Percentiles rank a stretch among this genome's conserved stretches.
Conservation (phyloP, 1,284 basidiomycete species). For the Coniferiporia weirii region DNA sequence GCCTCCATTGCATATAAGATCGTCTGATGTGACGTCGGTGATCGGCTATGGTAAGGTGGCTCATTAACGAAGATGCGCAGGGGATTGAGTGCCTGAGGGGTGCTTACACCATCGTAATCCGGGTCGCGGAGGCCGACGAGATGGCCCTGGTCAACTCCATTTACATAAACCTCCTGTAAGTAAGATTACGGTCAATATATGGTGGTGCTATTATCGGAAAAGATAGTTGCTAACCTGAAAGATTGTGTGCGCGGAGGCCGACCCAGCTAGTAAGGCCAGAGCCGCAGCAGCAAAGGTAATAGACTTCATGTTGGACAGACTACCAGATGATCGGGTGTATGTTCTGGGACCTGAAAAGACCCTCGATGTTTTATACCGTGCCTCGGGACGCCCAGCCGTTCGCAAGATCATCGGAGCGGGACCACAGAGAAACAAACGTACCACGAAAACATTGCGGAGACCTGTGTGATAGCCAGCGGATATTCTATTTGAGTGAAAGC, state of each 20-base stretch:
- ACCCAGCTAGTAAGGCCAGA: conserved; percentile 15
- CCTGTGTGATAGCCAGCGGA: too few relatives aligned
- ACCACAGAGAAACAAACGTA: background rate
- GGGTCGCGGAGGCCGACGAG: conserved; percentile 43
- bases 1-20: conserved; percentile 56
- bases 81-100: background rate
- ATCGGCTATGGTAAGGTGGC: conserved; percentile 36
- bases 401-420: background rate
- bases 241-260: conserved; percentile 40
- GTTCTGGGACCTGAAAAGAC: too few relatives aligned
- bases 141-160: conserved; percentile 44
- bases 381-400: background rate
- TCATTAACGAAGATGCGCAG: background rate
- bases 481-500: background rate
- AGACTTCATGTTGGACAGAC: conserved; percentile 3
- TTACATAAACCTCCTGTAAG: conserved; percentile 37
- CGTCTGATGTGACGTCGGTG: conserved; percentile 48
- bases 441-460: too few relatives aligned
- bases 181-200: background rate
- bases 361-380: too few relatives aligned
- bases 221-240: conserved; percentile 35
- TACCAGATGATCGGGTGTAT: background rate
- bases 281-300: background rate
- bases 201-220: background rate
- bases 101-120: conserved; percentile 44